Evolutionary conservation across 495 filamentous ascomycete species (phyloP).

Genomic region (Penicillium canariense): DNA sequence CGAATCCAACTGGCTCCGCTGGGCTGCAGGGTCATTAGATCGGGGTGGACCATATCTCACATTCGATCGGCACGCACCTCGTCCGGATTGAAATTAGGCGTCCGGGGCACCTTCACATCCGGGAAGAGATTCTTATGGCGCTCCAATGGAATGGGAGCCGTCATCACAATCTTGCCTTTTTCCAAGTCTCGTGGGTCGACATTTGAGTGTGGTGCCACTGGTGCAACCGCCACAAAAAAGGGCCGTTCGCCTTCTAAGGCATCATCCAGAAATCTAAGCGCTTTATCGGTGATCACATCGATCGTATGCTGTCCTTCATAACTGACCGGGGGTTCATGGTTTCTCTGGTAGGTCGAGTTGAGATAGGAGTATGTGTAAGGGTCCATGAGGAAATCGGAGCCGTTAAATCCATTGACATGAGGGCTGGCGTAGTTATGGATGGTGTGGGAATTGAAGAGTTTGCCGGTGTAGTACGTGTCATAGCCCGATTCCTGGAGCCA

Average conservation of each 20-base stretch:
- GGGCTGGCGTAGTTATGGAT: constrained; percentile 58
- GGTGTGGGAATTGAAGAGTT: constrained; percentile 67
- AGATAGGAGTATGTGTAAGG: constrained; percentile 71
- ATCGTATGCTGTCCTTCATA: constrained; percentile 57
- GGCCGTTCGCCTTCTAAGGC: constrained; percentile 51
- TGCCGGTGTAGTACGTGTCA: constrained; percentile 71
- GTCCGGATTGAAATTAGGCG: constrained; percentile 45
- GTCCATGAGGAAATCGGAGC: constrained; percentile 66
- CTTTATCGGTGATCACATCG: constrained; percentile 63
- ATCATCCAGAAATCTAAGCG: constrained; percentile 62
- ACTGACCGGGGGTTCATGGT: constrained; percentile 55
- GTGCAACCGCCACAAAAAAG: constrained; percentile 67
- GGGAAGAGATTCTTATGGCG: constrained; percentile 40
- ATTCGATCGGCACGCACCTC: constrained; percentile 31
- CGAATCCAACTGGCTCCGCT: constrained; percentile 63
- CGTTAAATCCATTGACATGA: constrained; percentile 54
- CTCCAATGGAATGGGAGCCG: constrained; percentile 49
- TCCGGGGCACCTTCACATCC: constrained; percentile 39
- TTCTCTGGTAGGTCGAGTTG: constrained; percentile 64
- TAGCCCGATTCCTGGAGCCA: constrained; percentile 72
- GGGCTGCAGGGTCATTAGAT: constrained; percentile 53
- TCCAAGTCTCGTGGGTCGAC: constrained; percentile 33
- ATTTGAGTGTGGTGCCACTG: constrained; percentile 66
- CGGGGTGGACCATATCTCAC: constrained; percentile 48
- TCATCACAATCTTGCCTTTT: constrained; percentile 31